Evolutionary conservation across 352 stramenopile species (phyloP).

Genomic region (Phytophthora palmivora): DNA sequence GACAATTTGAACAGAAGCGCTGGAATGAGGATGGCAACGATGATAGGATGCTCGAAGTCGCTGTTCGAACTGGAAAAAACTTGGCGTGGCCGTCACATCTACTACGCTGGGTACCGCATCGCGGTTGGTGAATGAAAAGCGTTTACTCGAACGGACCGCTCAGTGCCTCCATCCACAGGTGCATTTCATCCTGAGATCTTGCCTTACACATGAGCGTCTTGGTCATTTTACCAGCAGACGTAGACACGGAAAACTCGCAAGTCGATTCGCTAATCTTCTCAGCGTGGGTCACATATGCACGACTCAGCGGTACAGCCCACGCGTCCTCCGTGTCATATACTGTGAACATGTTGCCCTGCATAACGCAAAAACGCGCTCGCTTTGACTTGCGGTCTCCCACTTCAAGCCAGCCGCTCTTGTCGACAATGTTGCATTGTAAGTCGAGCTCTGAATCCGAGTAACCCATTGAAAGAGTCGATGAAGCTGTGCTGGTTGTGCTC

Average conservation of each 20-base stretch:
- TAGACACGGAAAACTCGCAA: constrained; percentile 73
- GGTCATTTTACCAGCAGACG: constrained; percentile 67
- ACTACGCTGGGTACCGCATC: constrained; percentile 48
- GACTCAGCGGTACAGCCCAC: constrained; percentile 79
- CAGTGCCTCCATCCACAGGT: constrained; percentile 77
- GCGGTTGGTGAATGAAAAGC: constrained; percentile 26
- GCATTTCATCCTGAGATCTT: constrained; percentile 75
- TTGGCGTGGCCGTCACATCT: constrained; percentile 39
- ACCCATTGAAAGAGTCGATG: constrained; percentile 62
- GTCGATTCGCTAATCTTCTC: constrained; percentile 67
- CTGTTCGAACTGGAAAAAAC: constrained; percentile 21
- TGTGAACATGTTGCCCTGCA: constrained; percentile 85
- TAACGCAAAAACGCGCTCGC: constrained; percentile 72
- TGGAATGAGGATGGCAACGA: constrained; percentile 17
- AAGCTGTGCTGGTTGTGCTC: constrained; percentile 76
- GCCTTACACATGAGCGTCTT: constrained; percentile 79
- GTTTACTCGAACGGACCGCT: constrained; percentile 59
- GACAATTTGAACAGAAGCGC: constrained; percentile 33
- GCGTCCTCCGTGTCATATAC: constrained; percentile 85
- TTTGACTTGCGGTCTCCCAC: constrained; percentile 83
- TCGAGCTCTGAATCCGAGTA: constrained; percentile 83
- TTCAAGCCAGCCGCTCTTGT: constrained; percentile 84
- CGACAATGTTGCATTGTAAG: constrained; percentile 72
- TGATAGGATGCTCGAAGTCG: constrained; percentile 23
- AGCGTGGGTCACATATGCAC: constrained; percentile 74